Percentiles rank a stretch among this genome's conserved stretches.
Conservation (phyloP, 331 rosid species). For the Acacia pycnantha region DNA sequence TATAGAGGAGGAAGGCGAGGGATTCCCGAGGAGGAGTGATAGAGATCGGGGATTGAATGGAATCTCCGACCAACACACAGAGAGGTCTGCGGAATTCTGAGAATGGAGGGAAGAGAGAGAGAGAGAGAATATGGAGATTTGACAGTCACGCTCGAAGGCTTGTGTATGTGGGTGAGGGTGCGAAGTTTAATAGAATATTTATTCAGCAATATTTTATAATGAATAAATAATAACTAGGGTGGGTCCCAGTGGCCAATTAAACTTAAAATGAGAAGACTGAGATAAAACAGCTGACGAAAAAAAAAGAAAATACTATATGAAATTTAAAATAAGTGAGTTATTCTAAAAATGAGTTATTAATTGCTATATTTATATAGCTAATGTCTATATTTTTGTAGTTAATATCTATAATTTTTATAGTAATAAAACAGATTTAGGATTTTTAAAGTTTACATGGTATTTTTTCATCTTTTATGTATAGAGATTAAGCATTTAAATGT, state of each 20-base stretch:
- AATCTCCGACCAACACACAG: constrained; percentile 51
- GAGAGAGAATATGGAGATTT: constrained; percentile 69
- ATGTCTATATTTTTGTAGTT: no score
- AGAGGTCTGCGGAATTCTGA: constrained; percentile 73
- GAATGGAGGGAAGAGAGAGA: constrained; percentile 42
- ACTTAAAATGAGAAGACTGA: not conserved
- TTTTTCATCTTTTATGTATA: no score
- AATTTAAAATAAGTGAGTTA: no score
- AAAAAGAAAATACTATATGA: no score
- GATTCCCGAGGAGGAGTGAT: constrained; percentile 64
- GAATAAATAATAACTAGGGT: constrained; percentile 24
- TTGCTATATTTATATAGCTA: no score
- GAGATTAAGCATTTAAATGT: not conserved
- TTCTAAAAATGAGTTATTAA: no score
- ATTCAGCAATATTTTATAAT: constrained; percentile 39
- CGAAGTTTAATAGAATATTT: not conserved
- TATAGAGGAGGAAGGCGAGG: constrained; percentile 41
- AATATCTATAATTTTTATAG: no score
- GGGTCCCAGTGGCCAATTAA: not conserved
- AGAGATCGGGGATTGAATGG: constrained; percentile 72
- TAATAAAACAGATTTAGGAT: no score
- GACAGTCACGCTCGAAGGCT: constrained; percentile 85
- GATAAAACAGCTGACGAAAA: no score
- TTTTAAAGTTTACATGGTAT: no score
- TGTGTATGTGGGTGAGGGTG: constrained; percentile 4